phyloP scores from a whole-genome alignment of 177 flowering plant genomes.

The Telopea speciosissima region DNA sequence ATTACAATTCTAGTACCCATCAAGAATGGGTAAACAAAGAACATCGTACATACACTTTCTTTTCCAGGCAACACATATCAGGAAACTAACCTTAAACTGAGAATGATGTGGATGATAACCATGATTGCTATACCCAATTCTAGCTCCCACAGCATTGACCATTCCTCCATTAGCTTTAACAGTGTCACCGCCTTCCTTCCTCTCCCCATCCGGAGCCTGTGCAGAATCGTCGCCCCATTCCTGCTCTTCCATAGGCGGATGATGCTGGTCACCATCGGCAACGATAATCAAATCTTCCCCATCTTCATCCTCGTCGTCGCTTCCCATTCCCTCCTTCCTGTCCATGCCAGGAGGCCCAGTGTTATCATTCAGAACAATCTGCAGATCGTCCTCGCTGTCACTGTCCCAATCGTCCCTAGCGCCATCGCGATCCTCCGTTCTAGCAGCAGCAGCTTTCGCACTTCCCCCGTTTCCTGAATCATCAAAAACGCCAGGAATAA shows the following conservation, averaged over 20 bases:
- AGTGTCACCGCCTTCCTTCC: slow-evolving; percentile 51
- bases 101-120: slow-evolving; percentile 85
- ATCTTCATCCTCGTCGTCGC: slow-evolving; percentile 64
- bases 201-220: slow-evolving; percentile 57
- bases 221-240: slow-evolving; percentile 65
- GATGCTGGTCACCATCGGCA: slow-evolving; percentile 39
- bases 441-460: not conserved
- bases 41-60: slow-evolving; percentile 16
- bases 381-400: slow-evolving; percentile 95
- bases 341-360: slow-evolving; percentile 41
- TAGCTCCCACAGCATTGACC: slow-evolving; percentile 34
- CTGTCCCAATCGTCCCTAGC: slow-evolving; percentile 73
- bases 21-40: slow-evolving; percentile 2
- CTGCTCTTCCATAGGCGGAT: slow-evolving; percentile 50
- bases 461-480: slow-evolving; percentile 12
- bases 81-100: slow-evolving; percentile 93
- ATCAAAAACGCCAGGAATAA: slow-evolving; percentile 15
- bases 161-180: slow-evolving; percentile 41
- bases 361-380: slow-evolving; percentile 81
- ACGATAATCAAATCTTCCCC: slow-evolving; percentile 75
- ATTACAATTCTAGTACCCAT: slow-evolving; percentile 14
- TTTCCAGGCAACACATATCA: slow-evolving; percentile 21
- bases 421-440: slow-evolving; percentile 20
- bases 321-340: slow-evolving; percentile 30
- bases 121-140: slow-evolving; percentile 61